phyloP scores from a whole-genome alignment of 1,139 yeast species.

The Pichiaceae sp. region DNA sequence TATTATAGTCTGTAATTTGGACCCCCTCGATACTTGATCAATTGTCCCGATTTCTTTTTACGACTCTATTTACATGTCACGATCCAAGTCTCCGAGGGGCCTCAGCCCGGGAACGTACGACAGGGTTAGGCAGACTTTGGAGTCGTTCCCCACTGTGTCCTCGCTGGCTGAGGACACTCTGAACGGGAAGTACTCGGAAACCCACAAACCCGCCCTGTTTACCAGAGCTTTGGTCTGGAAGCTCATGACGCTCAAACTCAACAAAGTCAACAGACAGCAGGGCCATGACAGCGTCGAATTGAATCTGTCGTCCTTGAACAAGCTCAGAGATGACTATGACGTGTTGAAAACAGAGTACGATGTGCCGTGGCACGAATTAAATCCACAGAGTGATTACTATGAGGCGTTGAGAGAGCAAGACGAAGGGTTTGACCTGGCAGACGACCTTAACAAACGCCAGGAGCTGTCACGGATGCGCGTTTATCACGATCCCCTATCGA shows the following conservation, averaged over 20 bases:
- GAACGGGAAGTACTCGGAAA: constrained; percentile 4
- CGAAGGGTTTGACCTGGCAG: constrained; percentile 4
- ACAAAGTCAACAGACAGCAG: constrained; percentile 5
- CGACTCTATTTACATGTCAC: no score
- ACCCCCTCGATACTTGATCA: no score
- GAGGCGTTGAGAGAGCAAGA: not conserved
- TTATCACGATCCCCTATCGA: constrained; percentile 17
- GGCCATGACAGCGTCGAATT: constrained; percentile 3
- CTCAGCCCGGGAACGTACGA: constrained; percentile 1
- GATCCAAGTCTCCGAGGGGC: no score
- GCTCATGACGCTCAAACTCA: constrained; percentile 9
- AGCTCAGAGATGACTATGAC: constrained; percentile 10
- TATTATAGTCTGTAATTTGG: no score
- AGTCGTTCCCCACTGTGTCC: constrained; percentile 2
- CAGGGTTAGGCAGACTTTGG: not conserved
- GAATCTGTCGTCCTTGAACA: constrained; percentile 2
- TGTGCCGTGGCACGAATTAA: constrained; percentile 22
- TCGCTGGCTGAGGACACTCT: constrained; percentile 5
- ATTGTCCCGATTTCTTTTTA: no score
- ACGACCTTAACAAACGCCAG: constrained; percentile 8
- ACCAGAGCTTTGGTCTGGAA: constrained; percentile 17
- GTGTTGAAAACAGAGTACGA: constrained; percentile 13
- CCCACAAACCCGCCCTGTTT: constrained; percentile 6
- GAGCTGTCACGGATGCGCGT: constrained; percentile 11
- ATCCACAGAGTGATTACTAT: constrained; percentile 13